Conservation (phyloP, 2,329 filamentous ascomycete species). For the Apiospora rasikravindrae region DNA sequence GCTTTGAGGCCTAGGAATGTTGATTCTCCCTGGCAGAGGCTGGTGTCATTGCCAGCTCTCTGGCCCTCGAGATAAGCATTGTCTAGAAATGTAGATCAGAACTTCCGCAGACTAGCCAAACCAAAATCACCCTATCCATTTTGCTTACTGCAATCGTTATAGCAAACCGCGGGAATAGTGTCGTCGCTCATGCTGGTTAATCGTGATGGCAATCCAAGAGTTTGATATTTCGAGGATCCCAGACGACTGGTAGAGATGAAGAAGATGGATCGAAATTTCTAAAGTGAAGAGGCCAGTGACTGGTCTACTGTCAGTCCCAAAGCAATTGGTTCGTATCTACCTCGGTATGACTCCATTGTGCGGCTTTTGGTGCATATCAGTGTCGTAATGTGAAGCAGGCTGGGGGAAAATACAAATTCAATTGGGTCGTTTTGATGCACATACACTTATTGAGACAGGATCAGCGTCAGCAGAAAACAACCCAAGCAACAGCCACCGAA, state of each 20-base stretch:
- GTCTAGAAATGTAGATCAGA: neutral
- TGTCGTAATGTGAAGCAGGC: neutral
- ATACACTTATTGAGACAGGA: neutral
- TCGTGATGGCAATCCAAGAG: neutral
- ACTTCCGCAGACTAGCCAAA: neutral
- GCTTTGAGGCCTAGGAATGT: neutral
- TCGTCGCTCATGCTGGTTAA: neutral
- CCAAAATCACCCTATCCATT: neutral
- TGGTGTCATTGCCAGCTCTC: neutral
- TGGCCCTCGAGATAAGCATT: neutral
- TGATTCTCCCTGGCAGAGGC: too few species aligned
- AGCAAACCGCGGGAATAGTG: neutral
- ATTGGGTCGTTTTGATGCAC: neutral
- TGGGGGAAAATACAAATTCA: neutral
- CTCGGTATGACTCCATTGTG: too few species aligned
- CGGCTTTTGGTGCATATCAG: neutral
- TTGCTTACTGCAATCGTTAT: neutral
- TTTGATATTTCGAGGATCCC: too few species aligned
- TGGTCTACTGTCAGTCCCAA: too few species aligned
- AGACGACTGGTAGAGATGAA: too few species aligned
- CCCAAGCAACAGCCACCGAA: too few species aligned
- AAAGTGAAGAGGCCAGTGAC: too few species aligned
- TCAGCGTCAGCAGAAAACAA: too few species aligned
- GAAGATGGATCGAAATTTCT: too few species aligned
- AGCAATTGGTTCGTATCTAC: too few species aligned